Conservation (phyloP, 1,139 yeast species). For the Scheffersomyces parashehatae region DNA sequence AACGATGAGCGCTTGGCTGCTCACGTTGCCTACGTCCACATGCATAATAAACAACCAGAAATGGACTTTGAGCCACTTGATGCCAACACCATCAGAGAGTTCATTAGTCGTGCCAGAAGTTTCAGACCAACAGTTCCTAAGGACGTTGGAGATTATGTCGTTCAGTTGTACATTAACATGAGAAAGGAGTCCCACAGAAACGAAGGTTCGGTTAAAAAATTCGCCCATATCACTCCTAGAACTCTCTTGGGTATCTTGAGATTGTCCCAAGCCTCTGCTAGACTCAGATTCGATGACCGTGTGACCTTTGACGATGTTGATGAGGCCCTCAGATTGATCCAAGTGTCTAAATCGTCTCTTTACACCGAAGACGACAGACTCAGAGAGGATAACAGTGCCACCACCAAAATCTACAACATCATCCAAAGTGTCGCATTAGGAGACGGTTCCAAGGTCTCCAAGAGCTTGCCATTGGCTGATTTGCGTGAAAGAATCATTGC, state of each 20-base stretch:
- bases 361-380: slow-evolving; percentile 50
- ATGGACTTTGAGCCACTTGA: slow-evolving; percentile 76
- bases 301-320: slow-evolving; percentile 86
- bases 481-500: slow-evolving; percentile 73
- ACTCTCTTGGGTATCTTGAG: slow-evolving; percentile 89
- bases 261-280: slow-evolving; percentile 91
- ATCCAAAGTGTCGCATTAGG: slow-evolving; percentile 53
- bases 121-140: slow-evolving; percentile 86
- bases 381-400: slow-evolving; percentile 54
- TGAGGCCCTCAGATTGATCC: slow-evolving; percentile 85
- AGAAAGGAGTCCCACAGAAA: slow-evolving; percentile 86
- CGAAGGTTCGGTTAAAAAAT: slow-evolving; percentile 75
- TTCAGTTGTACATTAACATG: slow-evolving; percentile 83
- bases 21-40: slow-evolving; percentile 95
- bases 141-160: slow-evolving; percentile 86
- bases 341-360: slow-evolving; percentile 84
- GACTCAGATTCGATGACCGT: slow-evolving; percentile 73
- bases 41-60: slow-evolving; percentile 85
- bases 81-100: slow-evolving; percentile 81
- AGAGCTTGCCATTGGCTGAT: slow-evolving; percentile 54
- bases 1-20: slow-evolving; percentile 83
- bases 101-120: slow-evolving; percentile 81
- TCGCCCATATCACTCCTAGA: slow-evolving; percentile 94
- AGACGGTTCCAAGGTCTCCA: slow-evolving; percentile 42
- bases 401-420: slow-evolving; percentile 62